Conservation (phyloP, 805 yeast species). For the Sugiyamaella boreocaroliniensis region DNA sequence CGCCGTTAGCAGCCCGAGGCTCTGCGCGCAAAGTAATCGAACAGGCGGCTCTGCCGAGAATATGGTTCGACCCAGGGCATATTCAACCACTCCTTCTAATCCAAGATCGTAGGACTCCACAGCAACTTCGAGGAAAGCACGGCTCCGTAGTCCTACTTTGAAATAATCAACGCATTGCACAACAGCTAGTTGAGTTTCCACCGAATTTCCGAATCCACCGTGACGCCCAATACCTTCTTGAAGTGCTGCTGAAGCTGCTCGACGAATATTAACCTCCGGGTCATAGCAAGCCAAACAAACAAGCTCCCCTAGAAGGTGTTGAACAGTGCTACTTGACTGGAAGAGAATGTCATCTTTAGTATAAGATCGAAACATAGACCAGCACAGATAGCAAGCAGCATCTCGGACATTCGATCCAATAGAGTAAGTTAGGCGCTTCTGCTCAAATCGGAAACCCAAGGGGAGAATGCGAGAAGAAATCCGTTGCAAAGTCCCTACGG, state of each 20-base stretch:
- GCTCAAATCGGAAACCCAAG: slow-evolving; percentile 50
- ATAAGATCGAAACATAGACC: slow-evolving; percentile 59
- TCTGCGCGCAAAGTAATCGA: slow-evolving; percentile 37
- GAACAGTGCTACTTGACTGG: slow-evolving; percentile 2
- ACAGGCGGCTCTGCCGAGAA: slow-evolving; percentile 37
- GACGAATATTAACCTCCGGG: slow-evolving; percentile 61
- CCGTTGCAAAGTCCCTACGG: slow-evolving; percentile 7
- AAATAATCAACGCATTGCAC: slow-evolving; percentile 55
- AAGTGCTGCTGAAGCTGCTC: slow-evolving; percentile 80
- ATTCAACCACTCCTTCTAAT: slow-evolving; percentile 20
- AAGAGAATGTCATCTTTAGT: slow-evolving; percentile 15
- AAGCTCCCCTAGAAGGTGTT: slow-evolving; percentile 32
- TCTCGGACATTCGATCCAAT: slow-evolving; percentile 71
- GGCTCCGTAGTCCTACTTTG: slow-evolving; percentile 38
- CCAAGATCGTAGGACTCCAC: slow-evolving; percentile 21
- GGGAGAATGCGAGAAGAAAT: slow-evolving; percentile 32
- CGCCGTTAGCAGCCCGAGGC: slow-evolving; percentile 26
- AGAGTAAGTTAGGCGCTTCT: slow-evolving; percentile 43
- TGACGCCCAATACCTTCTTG: slow-evolving; percentile 82
- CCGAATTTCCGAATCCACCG: slow-evolving; percentile 35
- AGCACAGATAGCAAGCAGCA: slow-evolving; percentile 74
- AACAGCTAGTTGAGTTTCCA: slow-evolving; percentile 34
- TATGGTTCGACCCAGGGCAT: slow-evolving; percentile 31
- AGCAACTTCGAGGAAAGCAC: slow-evolving; percentile 38
- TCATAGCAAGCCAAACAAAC: slow-evolving; percentile 59